These are phyloP conservation scores for Iris pallida DNA, from an alignment of 116 monocot genomes.

Conservation along the genomic window DNA sequence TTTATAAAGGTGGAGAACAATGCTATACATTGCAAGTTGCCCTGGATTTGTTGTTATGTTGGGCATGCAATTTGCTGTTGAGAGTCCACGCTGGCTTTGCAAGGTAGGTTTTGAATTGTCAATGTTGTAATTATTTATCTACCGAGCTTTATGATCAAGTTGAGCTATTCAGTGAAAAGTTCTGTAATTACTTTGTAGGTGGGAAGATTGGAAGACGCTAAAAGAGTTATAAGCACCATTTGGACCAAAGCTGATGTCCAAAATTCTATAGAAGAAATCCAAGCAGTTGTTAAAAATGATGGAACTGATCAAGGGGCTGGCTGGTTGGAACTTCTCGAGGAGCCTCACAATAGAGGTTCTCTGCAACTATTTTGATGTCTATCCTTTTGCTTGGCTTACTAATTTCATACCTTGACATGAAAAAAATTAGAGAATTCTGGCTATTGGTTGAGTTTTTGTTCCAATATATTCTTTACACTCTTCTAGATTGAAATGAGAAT, in stretches of 20 bases:
- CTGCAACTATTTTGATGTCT: background rate
- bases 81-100: conserved; percentile 90
- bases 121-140: background rate
- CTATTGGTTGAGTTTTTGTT: no score
- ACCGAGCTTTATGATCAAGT: background rate
- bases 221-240: conserved; percentile 40
- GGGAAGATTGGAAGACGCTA: conserved; percentile 63
- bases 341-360: conserved; percentile 70
- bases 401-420: background rate
- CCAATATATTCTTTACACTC: no score
- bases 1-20: conserved; percentile 68
- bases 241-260: conserved; percentile 67
- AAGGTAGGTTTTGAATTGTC: conserved; percentile 38
- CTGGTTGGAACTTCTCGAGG: conserved; percentile 69
- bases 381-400: background rate
- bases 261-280: conserved; percentile 65
- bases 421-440: background rate
- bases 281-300: conserved; percentile 43
- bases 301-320: conserved; percentile 18
- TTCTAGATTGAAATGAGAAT: no score
- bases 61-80: conserved; percentile 90
- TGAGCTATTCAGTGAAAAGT: background rate
- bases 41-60: conserved; percentile 62
- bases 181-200: conserved; percentile 32
- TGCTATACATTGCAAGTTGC: conserved; percentile 61